Percentiles rank a stretch among this genome's conserved stretches.
phyloP scores from a whole-genome alignment of 176 grass and related monocot genomes.

The Oryza glumipatula region DNA sequence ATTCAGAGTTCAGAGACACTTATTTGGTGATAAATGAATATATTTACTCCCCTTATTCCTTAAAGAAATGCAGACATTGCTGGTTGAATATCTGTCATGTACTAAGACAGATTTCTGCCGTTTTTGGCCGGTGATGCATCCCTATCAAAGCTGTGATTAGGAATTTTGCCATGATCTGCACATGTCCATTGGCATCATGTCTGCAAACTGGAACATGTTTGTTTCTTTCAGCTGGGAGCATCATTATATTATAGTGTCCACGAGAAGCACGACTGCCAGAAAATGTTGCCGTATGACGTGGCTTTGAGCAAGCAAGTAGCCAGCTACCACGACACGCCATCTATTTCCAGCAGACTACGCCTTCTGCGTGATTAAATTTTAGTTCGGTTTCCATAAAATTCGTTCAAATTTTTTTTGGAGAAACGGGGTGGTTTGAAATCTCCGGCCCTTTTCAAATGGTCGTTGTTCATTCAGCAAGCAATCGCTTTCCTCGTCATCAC shows the following conservation, averaged over 20 bases:
- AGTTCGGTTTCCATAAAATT: too few relatives aligned
- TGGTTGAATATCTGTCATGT: background rate
- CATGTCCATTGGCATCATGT: background rate
- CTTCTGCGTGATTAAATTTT: background rate
- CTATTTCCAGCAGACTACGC: background rate
- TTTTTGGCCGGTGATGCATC: slow-evolving; percentile 16
- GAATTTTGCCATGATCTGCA: background rate
- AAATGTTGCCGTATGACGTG: background rate
- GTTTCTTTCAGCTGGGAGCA: background rate
- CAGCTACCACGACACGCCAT: background rate
- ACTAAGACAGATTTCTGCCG: background rate
- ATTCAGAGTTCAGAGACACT: background rate
- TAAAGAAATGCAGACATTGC: background rate
- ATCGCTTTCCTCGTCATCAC: background rate
- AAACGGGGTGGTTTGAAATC: too few relatives aligned
- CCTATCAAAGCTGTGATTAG: background rate
- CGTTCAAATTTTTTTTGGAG: too few relatives aligned
- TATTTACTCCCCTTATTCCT: background rate
- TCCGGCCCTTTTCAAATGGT: background rate
- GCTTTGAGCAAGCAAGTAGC: background rate
- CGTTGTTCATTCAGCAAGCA: background rate
- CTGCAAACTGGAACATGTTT: background rate
- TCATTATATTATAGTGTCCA: background rate
- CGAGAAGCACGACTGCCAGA: background rate
- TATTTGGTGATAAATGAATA: too few relatives aligned